Conservation (phyloP, 2,329 filamentous ascomycete genomes). For the Nemania sp. region DNA sequence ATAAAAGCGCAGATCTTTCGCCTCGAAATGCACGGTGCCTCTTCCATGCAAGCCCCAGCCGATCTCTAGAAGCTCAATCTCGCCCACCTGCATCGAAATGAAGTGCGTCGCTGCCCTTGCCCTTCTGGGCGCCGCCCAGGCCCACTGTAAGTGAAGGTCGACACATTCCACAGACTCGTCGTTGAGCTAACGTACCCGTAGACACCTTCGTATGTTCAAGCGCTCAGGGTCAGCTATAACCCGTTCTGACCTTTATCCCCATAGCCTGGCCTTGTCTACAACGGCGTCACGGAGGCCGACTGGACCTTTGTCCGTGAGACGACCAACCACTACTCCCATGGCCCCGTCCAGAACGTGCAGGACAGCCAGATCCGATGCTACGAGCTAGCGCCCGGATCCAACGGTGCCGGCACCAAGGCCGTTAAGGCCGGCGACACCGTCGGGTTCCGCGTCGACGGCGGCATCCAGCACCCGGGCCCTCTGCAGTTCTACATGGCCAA, state of each 20-base stretch:
- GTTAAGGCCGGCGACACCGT: constrained; percentile 42
- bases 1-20: constrained; percentile 22
- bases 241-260: background rate
- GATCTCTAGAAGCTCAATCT: background rate
- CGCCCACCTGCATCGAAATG: constrained; percentile 21
- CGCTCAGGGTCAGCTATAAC: background rate
- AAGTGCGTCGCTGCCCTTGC: constrained; percentile 29
- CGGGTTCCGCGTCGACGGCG: constrained; percentile 41
- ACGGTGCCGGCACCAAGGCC: constrained; percentile 38
- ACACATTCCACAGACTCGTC: background rate
- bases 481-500: constrained; percentile 38
- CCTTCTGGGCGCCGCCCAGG: constrained; percentile 30
- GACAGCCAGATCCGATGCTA: constrained; percentile 43
- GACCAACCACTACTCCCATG: constrained; percentile 44
- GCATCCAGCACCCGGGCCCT: constrained; percentile 37
- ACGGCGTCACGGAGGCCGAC: constrained; percentile 34
- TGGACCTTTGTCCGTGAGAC: constrained; percentile 43
- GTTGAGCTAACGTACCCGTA: constrained; percentile 23
- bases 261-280: constrained; percentile 34
- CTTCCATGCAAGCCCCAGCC: background rate
- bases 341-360: constrained; percentile 40
- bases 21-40: background rate
- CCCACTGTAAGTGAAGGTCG: constrained; percentile 31
- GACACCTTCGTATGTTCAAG: constrained; percentile 33
- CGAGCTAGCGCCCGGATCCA: constrained; percentile 36